Evolutionary conservation across 257 asterid genomes (phyloP), one percentile per base, ranked within the genome.

Genomic region (Scutellaria minor): DNA sequence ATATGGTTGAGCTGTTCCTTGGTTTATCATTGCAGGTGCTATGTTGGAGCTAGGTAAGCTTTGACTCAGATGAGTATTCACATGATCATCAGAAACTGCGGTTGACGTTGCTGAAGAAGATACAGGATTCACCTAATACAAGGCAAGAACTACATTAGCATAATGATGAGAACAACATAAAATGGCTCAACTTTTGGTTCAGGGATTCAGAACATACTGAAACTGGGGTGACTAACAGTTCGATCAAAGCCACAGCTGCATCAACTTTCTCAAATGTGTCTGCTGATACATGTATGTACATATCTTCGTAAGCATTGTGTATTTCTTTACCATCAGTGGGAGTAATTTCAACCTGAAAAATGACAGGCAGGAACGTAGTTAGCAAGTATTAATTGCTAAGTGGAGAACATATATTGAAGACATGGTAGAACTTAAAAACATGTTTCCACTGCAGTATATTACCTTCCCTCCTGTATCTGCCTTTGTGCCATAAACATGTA

Each of bases 251-350:
- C 75, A 91, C 96, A 18, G 97, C 97, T 56, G 96, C 89, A 81
- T 93, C 98, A 56, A 91, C 81, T 85, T 93, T 93, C 74, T 84
- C 97, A 73, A 80, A 88, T 42, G 98, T 83, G 82, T 91, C 98
- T 0, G 97, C 97, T 53, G 89, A 87, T 75, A 89, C 86, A 68
- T 86, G 90, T 73, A 89, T 88, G 68, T 91, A 88, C 81, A 91
- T 77, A 68, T 89, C 96, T 75, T 84, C 88, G 69, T 77, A 89
- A 60, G 79, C 72, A 74, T 71, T 51, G 48, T 63, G 72, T n/a
- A 72, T 54, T 66, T 85, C 91, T 73, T 77, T 89, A 35, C 73
- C 89, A 68, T 87, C 94, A 51, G 72, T 18, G 9, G 88, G 75
- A 66, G 85, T 78, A 74, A 91, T 79, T 85, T 93, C 96, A 72